A percentile compares a stretch with the other conserved stretches of the same genome.
Conservation (phyloP, 2,329 filamentous ascomycete genomes). For the Claviceps citrina region DNA sequence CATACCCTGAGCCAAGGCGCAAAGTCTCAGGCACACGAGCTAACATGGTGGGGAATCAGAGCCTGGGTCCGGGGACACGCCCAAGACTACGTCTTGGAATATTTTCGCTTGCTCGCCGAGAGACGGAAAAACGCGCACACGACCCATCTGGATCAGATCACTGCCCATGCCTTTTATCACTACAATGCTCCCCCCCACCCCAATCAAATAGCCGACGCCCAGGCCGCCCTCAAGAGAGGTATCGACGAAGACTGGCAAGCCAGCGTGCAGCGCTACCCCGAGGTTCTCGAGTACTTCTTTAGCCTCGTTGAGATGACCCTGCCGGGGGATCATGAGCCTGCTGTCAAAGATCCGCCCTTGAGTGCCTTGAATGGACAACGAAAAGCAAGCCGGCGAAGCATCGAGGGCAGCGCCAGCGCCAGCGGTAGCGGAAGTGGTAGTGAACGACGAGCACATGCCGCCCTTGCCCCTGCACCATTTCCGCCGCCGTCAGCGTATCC, state of each 20-base stretch:
- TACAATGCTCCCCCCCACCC: conserved; percentile 44
- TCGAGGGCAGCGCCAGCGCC: neutral
- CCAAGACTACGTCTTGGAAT: conserved; percentile 52
- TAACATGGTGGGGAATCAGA: conserved; percentile 21
- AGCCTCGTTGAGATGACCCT: conserved; percentile 50
- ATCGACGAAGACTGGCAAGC: conserved; percentile 68
- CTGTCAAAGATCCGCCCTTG: conserved; percentile 44
- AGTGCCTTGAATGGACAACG: conserved; percentile 35
- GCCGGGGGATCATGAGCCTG: conserved; percentile 44
- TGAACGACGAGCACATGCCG: conserved; percentile 1
- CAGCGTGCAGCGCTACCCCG: conserved; percentile 61
- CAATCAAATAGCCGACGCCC: conserved; percentile 46
- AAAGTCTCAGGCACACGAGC: conserved; percentile 1
- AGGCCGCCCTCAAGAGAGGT: conserved; percentile 52
- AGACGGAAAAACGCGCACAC: conserved; percentile 43
- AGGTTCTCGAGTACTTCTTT: conserved; percentile 72
- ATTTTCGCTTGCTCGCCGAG: conserved; percentile 46
- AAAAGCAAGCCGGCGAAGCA: conserved; percentile 29
- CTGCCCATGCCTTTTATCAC: conserved; percentile 38
- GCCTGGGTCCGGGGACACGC: conserved; percentile 49
- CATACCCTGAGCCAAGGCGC: no score
- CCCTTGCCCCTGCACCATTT: neutral
- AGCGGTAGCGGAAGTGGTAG: conserved; percentile 1
- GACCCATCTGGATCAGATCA: conserved; percentile 39
- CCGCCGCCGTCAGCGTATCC: neutral